These are phyloP conservation scores for Diaporthe sp. DNA, from an alignment of 2,329 filamentous ascomycete species.

Conservation along the genomic window DNA sequence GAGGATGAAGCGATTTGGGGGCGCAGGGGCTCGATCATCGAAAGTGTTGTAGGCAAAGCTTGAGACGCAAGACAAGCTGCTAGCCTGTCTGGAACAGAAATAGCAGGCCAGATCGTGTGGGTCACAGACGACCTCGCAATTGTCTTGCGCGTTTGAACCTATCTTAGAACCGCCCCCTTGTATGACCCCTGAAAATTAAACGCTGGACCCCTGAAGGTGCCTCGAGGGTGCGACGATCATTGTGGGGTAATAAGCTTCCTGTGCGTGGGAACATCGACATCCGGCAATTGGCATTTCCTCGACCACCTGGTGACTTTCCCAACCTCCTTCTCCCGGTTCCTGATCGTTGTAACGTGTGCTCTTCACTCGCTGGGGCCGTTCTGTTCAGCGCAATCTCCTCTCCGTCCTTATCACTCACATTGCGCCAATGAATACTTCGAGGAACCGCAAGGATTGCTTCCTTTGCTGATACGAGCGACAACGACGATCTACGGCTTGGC, in stretches of 20 bases:
- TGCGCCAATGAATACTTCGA: conserved; percentile 2
- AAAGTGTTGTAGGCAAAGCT: background rate
- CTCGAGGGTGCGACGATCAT: background rate
- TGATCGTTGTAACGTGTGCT: conserved; percentile 18
- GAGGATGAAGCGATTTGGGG: background rate
- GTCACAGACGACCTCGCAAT: background rate
- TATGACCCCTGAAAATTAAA: conserved; percentile 20
- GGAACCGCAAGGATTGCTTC: conserved; percentile 9
- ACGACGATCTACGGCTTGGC: background rate
- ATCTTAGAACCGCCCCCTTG: conserved; percentile 14
- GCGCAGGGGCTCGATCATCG: background rate
- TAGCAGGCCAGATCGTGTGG: background rate
- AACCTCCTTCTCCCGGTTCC: background rate
- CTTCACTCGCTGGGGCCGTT: background rate
- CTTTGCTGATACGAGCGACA: conserved; percentile 21
- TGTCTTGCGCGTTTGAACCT: conserved; percentile 18
- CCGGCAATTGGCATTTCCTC: conserved; percentile 25
- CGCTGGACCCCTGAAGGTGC: conserved; percentile 22
- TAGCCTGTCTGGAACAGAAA: conserved; percentile 8
- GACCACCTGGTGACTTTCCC: background rate
- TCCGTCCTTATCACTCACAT: background rate
- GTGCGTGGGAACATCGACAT: conserved; percentile 13
- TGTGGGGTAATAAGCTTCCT: conserved; percentile 30
- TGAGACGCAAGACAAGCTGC: background rate
- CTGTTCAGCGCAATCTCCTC: background rate